These are phyloP conservation scores for Gentiana macrophylla DNA, from an alignment of 257 asterid species.

Conservation along the genomic window DNA sequence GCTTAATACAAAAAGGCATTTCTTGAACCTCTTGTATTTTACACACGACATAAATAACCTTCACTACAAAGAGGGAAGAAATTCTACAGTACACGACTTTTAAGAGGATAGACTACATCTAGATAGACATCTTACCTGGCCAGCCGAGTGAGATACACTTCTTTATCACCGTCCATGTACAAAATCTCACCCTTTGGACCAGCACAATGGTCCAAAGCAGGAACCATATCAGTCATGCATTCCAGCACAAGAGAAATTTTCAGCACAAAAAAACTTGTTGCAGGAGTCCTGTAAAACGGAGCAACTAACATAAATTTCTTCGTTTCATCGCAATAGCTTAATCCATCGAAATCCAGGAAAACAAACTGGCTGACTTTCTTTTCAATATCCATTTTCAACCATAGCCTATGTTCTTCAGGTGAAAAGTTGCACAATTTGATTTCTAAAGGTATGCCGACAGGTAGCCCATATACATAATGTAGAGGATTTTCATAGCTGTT, in stretches of 20 bases:
- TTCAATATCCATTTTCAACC: conserved; percentile 45
- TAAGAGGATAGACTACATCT: too few relatives aligned
- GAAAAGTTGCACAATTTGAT: conserved; percentile 39
- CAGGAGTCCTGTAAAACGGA: conserved; percentile 47
- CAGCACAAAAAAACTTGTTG: conserved; percentile 38
- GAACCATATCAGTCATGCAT: conserved; percentile 27
- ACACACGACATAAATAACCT: too few relatives aligned
- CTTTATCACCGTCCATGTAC: conserved; percentile 38
- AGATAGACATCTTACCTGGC: neutral
- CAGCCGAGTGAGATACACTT: conserved; percentile 35
- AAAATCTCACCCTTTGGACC: conserved; percentile 47
- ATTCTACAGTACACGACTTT: too few relatives aligned
- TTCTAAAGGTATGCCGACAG: conserved; percentile 62
- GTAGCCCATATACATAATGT: conserved; percentile 55
- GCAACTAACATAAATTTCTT: conserved; percentile 42
- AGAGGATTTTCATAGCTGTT: conserved; percentile 50
- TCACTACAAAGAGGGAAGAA: too few relatives aligned
- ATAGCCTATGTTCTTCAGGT: conserved; percentile 32
- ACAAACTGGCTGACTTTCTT: conserved; percentile 45
- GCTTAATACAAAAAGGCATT: too few relatives aligned
- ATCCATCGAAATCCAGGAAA: conserved; percentile 45
- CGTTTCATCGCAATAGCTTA: conserved; percentile 26
- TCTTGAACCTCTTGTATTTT: too few relatives aligned
- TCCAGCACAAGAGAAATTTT: conserved; percentile 56
- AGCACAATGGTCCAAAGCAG: conserved; percentile 7